These are phyloP conservation scores for Diversispora epigaea DNA, from an alignment of 192 early-diverging fungal species.

Conservation along the genomic window DNA sequence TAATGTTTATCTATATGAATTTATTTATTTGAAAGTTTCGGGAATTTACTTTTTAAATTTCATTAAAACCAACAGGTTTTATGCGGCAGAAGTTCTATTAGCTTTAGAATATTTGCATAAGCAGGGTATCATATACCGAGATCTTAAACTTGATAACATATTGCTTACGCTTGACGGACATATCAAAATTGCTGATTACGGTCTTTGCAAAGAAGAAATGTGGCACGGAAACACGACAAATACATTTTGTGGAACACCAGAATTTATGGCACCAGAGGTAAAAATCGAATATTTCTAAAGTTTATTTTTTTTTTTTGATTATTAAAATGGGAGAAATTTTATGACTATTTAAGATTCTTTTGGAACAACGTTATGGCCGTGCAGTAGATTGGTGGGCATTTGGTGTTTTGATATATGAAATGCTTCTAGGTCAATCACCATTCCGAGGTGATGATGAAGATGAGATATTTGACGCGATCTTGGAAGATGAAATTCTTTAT, in stretches of 20 bases:
- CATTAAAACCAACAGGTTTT: slow-evolving; percentile 61
- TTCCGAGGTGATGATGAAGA: slow-evolving; percentile 97
- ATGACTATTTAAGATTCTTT: slow-evolving; percentile 58
- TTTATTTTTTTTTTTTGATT: neutral
- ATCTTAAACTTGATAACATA: slow-evolving; percentile 97
- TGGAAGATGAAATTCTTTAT: slow-evolving; percentile 94
- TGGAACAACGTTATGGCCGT: slow-evolving; percentile 92
- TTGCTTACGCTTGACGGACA: slow-evolving; percentile 89
- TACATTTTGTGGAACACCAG: slow-evolving; percentile 98
- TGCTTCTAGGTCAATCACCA: slow-evolving; percentile 89
- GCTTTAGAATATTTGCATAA: slow-evolving; percentile 96
- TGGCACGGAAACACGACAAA: slow-evolving; percentile 81
- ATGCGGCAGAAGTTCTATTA: slow-evolving; percentile 92
- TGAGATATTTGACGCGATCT: slow-evolving; percentile 97
- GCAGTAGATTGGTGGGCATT: slow-evolving; percentile 99
- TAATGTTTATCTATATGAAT: neutral
- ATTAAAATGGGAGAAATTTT: neutral
- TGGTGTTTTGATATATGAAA: slow-evolving; percentile 83
- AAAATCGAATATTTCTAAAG: neutral
- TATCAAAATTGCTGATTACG: slow-evolving; percentile 98
- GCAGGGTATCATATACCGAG: slow-evolving; percentile 91
- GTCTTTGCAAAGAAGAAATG: slow-evolving; percentile 98
- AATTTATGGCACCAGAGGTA: slow-evolving; percentile 97
- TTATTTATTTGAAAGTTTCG: too few species aligned
- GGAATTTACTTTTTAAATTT: too few species aligned